Base-by-base conservation (phyloP, 192 early-diverging fungal genomes). In the Rhizophagus prolifer region DNA sequence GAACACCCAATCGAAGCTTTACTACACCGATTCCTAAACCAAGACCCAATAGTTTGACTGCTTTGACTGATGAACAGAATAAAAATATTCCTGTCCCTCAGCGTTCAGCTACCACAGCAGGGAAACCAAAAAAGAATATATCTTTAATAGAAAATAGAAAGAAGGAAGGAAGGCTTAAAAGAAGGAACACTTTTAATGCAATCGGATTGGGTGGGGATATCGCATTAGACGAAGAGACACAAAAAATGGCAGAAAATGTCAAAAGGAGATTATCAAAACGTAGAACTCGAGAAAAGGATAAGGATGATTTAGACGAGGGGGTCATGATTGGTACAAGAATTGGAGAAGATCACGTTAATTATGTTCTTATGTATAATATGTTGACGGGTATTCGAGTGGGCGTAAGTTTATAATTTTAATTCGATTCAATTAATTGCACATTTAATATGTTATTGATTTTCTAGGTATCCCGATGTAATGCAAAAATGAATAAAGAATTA, bases 281-380 rank as follows among this genome's bases (percentile, higher is more conserved):
- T 38, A 60, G 31, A 44, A 46, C 26, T 10, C 34, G 73, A 34
- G 79, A 75, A 70, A 81, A 81, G 76, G 80, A 60, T 28, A 67
- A 75, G 58, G 85, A 82, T 74, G 78, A 85, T n/a, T 81, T 80
- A 47, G 81, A 84, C 41, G 87, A 86, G 14, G 74, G 79, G 12
- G 83, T 85, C 2, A 21, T 82, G 25, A 85, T 93, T 41, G 97
- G 96, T 26, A 97, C 95, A 1, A 90, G 91, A 46, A 95, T 99
- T 58, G 91, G 91, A 30, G 95, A 97, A 69, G 95, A 92, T n/a
- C 97, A 99, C 82, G 91, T 87, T 19, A 97, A 99, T 83, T 99
- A 97, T 79, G 90, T 95, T 67, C 86, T 98, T 16, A 99, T 99
- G 96, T 98, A 96, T 86, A 95, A 98, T 76, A 99, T 99, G 97